Base-by-base conservation (phyloP, 2,329 filamentous ascomycete genomes). In the Conoideocrella luteorostrata region DNA sequence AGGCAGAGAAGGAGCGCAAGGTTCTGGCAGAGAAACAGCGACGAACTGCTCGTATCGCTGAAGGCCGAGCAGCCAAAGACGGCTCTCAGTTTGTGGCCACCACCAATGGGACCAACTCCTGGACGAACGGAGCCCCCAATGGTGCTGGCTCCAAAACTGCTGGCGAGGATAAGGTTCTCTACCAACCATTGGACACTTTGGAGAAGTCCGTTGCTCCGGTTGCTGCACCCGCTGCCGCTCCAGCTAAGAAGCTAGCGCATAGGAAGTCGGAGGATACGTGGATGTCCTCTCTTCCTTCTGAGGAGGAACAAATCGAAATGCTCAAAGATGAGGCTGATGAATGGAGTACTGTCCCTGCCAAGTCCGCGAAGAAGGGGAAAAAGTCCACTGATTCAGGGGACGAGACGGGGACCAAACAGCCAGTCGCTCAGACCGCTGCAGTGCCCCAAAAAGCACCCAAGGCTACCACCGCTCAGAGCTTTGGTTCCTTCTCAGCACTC, bases 1-100 rank as follows among this genome's bases (percentile, higher is more conserved):
- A 86, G 55, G 80, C 84, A 1, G 90, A 96, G 68, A 78, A 82
- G 59, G 75, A 86, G 57, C 84, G 90, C 58, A 86, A 88, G 69
- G 70, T 71, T 29, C 73, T 86, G 48, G 72, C 87, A 56, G 89
- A 96, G 70, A 83, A 85, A 62, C 90, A 95, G 70, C 80, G 88
- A 51, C 85, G 89, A 50, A 75, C 77, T 47, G 89, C 89, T 44
- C 82, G 91, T 52, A 78, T 89, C 60, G 80, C 87, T 39, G 88
- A 94, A 63, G 89, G 89, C 48, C 80, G 86, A 53, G 74, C 87
- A 35, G 86, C 88, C 44, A 88, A 88, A 72, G 90, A 93, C 54
- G 89, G 90, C 34, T 80, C 77, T 13, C 63, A 71, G 46, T 82
- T 77, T 59, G 67, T 70, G 60, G 70, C 74, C 32, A 62, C 74